A percentile compares a stretch with the other conserved stretches of the same genome.
phyloP scores from a whole-genome alignment of 1,284 basidiomycete species.

The Coniferiporia weirii region DNA sequence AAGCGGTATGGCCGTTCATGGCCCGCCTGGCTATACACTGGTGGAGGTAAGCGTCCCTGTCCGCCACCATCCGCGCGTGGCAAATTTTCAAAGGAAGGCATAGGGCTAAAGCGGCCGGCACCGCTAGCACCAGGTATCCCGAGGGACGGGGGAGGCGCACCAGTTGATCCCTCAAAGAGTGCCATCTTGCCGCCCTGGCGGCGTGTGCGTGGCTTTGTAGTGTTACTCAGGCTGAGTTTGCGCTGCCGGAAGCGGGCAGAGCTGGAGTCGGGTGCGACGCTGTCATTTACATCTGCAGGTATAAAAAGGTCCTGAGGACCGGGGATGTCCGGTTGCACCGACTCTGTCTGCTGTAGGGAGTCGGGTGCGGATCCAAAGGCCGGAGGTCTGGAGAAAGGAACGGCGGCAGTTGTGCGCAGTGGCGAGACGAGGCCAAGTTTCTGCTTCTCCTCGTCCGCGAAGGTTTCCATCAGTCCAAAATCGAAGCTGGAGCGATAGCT shows the following conservation, averaged over 20 bases:
- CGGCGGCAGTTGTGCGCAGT: slow-evolving; percentile 19
- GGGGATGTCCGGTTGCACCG: not conserved
- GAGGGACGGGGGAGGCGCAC: slow-evolving; percentile 43
- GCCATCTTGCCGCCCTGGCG: slow-evolving; percentile 81
- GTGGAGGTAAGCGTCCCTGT: slow-evolving; percentile 21
- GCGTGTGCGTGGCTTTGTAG: slow-evolving; percentile 45
- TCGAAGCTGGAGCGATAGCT: slow-evolving; percentile 54
- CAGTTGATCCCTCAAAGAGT: slow-evolving; percentile 73
- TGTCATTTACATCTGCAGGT: slow-evolving; percentile 18
- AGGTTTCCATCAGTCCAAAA: slow-evolving; percentile 78
- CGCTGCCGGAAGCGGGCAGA: slow-evolving; percentile 58
- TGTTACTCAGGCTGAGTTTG: slow-evolving; percentile 78
- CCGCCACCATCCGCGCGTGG: slow-evolving; percentile 18
- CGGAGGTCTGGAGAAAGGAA: not conserved
- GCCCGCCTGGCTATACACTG: slow-evolving; percentile 45
- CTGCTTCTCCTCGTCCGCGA: slow-evolving; percentile 67
- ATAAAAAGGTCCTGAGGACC: slow-evolving; percentile 18
- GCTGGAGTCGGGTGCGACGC: slow-evolving; percentile 22
- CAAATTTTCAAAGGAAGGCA: slow-evolving; percentile 22
- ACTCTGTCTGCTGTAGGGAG: not conserved
- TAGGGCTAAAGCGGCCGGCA: slow-evolving; percentile 24
- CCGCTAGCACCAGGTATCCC: slow-evolving; percentile 30
- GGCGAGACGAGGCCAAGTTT: slow-evolving; percentile 47
- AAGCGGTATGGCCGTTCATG: slow-evolving; percentile 94
- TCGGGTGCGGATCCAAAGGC: not conserved